Evolutionary conservation across 768 basidiomycete genomes (phyloP).

Genomic region (Leccinum fibrillosum): DNA sequence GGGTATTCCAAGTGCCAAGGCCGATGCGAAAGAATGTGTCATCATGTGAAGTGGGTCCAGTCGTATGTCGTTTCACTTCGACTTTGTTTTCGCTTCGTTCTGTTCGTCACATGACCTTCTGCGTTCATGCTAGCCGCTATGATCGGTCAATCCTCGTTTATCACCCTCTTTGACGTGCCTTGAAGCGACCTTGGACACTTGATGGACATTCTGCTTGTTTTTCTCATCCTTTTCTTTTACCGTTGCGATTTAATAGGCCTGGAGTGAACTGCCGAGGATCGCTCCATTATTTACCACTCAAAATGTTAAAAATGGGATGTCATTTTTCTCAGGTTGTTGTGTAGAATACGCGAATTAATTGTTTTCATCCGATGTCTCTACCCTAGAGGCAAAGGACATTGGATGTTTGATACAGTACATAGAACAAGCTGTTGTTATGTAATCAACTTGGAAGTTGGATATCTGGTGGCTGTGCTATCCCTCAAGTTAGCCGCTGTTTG

Average conservation of each 20-base stretch:
- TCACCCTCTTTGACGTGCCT: background rate
- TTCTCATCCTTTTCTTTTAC: background rate
- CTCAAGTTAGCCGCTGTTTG: background rate
- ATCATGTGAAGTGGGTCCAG: slow-evolving; percentile 69
- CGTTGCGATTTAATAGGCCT: background rate
- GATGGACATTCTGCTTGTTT: background rate
- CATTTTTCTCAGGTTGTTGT: background rate
- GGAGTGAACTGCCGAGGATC: background rate
- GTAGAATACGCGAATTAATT: background rate
- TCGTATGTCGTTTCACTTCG: background rate
- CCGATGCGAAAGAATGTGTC: slow-evolving; percentile 79
- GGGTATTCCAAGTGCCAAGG: slow-evolving; percentile 79
- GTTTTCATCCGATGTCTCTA: background rate
- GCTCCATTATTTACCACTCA: background rate
- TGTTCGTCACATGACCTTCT: background rate
- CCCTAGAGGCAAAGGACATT: background rate
- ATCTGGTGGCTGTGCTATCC: slow-evolving; percentile 12
- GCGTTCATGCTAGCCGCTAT: background rate
- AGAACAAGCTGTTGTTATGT: too few relatives aligned
- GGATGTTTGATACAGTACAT: too few relatives aligned
- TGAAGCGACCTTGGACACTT: background rate
- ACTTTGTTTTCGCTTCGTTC: background rate
- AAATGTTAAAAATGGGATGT: background rate
- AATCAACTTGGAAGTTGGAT: background rate
- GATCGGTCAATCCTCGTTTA: background rate